Evolutionary conservation across 805 yeast genomes (phyloP).

Genomic region (Wickerhamiella hasegawae): DNA sequence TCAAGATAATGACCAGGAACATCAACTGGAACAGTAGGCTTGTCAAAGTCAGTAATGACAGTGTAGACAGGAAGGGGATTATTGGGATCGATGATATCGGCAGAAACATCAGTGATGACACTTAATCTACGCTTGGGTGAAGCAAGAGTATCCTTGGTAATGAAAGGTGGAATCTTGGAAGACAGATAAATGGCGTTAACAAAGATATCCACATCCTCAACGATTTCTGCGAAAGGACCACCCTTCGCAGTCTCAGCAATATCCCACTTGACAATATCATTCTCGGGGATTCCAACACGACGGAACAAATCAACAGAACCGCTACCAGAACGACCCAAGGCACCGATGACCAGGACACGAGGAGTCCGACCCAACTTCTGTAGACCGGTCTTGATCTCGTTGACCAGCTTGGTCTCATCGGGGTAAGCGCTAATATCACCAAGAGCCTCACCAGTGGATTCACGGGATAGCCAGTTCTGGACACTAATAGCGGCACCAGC

Average conservation of each 20-base stretch:
- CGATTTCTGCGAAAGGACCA: constrained; percentile 92
- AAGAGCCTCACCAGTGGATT: constrained; percentile 41
- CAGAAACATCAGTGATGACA: constrained; percentile 93
- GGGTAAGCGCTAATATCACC: constrained; percentile 73
- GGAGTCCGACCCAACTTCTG: constrained; percentile 44
- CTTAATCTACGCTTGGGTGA: constrained; percentile 52
- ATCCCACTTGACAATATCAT: constrained; percentile 82
- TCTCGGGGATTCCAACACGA: constrained; percentile 78
- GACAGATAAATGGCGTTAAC: constrained; percentile 93
- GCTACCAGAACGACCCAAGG: constrained; percentile 95
- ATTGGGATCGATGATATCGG: constrained; percentile 97
- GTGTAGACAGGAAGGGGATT: constrained; percentile 93
- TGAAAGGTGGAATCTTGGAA: constrained; percentile 84
- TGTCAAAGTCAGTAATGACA: constrained; percentile 75
- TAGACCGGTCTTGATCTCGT: constrained; percentile 52
- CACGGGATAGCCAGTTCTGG: constrained; percentile 88
- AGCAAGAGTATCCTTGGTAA: constrained; percentile 54
- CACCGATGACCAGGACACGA: constrained; percentile 81
- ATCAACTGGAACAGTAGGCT: constrained; percentile 79
- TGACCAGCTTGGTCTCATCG: constrained; percentile 57
- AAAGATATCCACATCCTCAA: constrained; percentile 65
- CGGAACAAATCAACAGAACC: constrained; percentile 82
- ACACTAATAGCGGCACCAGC: constrained; percentile 98
- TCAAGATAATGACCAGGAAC: constrained; percentile 75
- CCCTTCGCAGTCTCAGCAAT: constrained; percentile 92